These are phyloP conservation scores for Aureobasidium sp. DNA, from an alignment of 2,329 filamentous ascomycete genomes.

Conservation along the genomic window DNA sequence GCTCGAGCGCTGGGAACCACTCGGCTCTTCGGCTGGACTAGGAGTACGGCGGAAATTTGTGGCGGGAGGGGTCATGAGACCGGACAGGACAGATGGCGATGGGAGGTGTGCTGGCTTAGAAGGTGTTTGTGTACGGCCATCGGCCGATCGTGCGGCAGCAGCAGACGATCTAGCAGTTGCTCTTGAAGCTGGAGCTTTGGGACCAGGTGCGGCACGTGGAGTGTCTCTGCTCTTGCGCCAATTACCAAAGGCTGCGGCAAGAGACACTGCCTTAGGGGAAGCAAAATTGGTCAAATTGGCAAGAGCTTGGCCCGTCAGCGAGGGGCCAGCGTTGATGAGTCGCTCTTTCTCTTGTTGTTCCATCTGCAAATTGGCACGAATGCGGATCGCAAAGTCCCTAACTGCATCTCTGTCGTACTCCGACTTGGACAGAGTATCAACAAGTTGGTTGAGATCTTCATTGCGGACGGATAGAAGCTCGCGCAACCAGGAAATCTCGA, in stretches of 20 bases:
- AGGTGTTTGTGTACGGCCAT: conserved; percentile 41
- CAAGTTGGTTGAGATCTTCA: conserved; percentile 88
- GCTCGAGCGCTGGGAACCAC: conserved; percentile 10
- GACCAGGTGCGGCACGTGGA: neutral
- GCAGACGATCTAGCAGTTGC: conserved; percentile 4
- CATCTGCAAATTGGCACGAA: conserved; percentile 95
- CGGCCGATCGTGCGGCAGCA: neutral
- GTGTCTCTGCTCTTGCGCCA: conserved; percentile 54
- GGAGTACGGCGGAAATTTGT: conserved; percentile 62
- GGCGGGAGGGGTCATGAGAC: conserved; percentile 82
- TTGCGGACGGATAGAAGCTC: conserved; percentile 86
- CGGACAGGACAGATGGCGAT: conserved; percentile 61
- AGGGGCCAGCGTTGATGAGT: conserved; percentile 55
- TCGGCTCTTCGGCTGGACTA: conserved; percentile 26
- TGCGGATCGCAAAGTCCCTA: conserved; percentile 83
- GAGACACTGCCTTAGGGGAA: conserved; percentile 76
- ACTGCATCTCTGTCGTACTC: conserved; percentile 71
- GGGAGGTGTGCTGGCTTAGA: conserved; percentile 48
- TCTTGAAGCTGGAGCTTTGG: conserved; percentile 2
- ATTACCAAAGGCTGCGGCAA: conserved; percentile 95
- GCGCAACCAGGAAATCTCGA: conserved; percentile 90
- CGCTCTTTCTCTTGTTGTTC: conserved; percentile 92
- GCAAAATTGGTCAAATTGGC: conserved; percentile 70
- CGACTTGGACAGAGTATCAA: conserved; percentile 67
- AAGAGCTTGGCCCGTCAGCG: conserved; percentile 53